These are phyloP conservation scores for Exserohilum turcica DNA, from an alignment of 2,329 filamentous ascomycete genomes.

Conservation along the genomic window DNA sequence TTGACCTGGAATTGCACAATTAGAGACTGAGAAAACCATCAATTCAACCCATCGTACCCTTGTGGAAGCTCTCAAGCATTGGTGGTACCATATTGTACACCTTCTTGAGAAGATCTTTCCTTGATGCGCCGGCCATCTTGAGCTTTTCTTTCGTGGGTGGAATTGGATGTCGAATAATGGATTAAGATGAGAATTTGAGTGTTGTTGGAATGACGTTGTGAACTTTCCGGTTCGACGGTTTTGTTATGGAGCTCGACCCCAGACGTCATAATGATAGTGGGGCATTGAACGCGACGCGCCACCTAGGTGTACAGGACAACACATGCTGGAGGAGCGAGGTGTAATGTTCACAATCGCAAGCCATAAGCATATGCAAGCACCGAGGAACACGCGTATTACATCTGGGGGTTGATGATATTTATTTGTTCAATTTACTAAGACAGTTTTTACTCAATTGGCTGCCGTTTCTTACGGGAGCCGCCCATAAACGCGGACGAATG, in stretches of 20 bases:
- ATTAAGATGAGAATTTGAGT: not conserved
- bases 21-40: constrained; percentile 9
- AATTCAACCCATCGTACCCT: constrained; percentile 63
- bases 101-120: constrained; percentile 76
- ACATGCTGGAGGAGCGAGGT: not conserved
- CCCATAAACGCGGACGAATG: constrained; percentile 1
- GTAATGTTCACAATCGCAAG: not conserved
- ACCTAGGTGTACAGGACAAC: constrained; percentile 6
- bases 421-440: constrained; percentile 14
- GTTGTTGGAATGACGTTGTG: constrained; percentile 10
- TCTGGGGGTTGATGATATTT: not conserved
- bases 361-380: not conserved
- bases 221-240: constrained; percentile 13
- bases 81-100: constrained; percentile 91
- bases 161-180: not conserved
- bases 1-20: constrained; percentile 66
- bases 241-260: constrained; percentile 16
- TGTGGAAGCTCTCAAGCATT: constrained; percentile 94
- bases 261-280: constrained; percentile 32
- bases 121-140: constrained; percentile 61
- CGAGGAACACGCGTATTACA: no score
- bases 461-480: not conserved
- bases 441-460: constrained; percentile 13
- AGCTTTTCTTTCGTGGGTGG: not conserved
- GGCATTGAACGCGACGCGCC: constrained; percentile 26